These are phyloP conservation scores for Picochlorum sp. DNA, from an alignment of 139 green algal genomes.

Conservation along the genomic window DNA sequence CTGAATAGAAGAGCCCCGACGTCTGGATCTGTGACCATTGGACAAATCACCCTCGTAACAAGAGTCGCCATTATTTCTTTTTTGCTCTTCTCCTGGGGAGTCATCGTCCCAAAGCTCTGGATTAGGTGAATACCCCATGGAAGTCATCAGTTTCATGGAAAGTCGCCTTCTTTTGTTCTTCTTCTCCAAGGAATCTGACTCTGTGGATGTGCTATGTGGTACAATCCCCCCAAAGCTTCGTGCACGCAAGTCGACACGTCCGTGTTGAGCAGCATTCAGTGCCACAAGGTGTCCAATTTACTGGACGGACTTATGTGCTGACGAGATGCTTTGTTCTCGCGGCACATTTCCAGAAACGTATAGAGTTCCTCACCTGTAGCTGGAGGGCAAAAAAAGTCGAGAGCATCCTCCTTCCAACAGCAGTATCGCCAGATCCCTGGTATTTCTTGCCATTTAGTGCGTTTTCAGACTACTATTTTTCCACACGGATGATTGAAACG, in stretches of 20 bases:
- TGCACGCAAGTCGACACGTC: neutral
- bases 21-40: neutral
- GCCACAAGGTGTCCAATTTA: neutral
- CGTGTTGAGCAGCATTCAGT: neutral
- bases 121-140: neutral
- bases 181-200: constrained; percentile 2
- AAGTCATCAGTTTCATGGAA: constrained; percentile 1
- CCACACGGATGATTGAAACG: neutral
- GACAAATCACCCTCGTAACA: neutral
- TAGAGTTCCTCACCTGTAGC: neutral
- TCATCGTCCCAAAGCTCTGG: neutral
- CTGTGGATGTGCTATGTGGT: constrained; percentile 1
- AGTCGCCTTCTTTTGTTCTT: constrained; percentile 1
- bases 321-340: neutral
- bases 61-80: neutral
- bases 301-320: neutral
- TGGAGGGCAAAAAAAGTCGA: neutral
- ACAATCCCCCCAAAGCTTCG: neutral
- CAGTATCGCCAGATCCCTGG: neutral
- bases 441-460: neutral
- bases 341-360: neutral
- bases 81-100: neutral
- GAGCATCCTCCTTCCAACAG: constrained; percentile 1
- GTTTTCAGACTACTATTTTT: neutral
- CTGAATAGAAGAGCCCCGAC: neutral